A percentile compares a stretch with the other conserved stretches of the same genome.
Conservation (phyloP, 257 asterid species). For the Perilla frutescens region DNA sequence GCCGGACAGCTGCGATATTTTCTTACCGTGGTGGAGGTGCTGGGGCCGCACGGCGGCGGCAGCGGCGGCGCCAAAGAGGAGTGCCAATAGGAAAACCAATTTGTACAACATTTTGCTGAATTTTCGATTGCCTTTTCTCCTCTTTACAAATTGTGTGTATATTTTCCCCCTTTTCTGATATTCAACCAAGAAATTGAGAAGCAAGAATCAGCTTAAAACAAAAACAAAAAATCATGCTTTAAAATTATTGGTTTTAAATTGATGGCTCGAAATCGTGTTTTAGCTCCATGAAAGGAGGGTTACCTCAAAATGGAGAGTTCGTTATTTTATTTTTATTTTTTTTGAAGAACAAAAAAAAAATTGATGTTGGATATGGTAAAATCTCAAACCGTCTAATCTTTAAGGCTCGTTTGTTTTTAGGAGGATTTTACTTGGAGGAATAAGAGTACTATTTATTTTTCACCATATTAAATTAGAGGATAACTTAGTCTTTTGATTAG, state of each 20-base stretch:
- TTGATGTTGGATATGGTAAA: too few species aligned
- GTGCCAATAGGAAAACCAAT: slow-evolving; percentile 36
- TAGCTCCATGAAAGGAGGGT: slow-evolving; percentile 19
- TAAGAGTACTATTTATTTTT: too few species aligned
- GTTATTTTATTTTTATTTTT: not conserved
- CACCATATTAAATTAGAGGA: too few species aligned
- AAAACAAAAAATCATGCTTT: too few species aligned
- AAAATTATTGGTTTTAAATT: not conserved
- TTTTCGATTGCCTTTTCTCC: slow-evolving; percentile 9
- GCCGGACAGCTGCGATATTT: slow-evolving; percentile 32
- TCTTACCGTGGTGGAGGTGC: slow-evolving; percentile 8
- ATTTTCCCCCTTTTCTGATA: not conserved
- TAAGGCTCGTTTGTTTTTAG: too few species aligned
- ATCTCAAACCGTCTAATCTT: too few species aligned
- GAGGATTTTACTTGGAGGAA: too few species aligned
- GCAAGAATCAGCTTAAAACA: not conserved
- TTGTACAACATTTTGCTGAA: slow-evolving; percentile 36
- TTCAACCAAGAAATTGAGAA: not conserved
- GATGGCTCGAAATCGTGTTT: not conserved
- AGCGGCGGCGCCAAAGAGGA: slow-evolving; percentile 41
- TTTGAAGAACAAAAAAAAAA: too few species aligned
- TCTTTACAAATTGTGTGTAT: not conserved
- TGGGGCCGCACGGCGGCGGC: slow-evolving; percentile 34
- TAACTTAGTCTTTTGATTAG: too few species aligned
- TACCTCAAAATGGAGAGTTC: slow-evolving; percentile 7